These are phyloP conservation scores for Neurospora sp. DNA, from an alignment of 2,329 filamentous ascomycete species.

Conservation along the genomic window DNA sequence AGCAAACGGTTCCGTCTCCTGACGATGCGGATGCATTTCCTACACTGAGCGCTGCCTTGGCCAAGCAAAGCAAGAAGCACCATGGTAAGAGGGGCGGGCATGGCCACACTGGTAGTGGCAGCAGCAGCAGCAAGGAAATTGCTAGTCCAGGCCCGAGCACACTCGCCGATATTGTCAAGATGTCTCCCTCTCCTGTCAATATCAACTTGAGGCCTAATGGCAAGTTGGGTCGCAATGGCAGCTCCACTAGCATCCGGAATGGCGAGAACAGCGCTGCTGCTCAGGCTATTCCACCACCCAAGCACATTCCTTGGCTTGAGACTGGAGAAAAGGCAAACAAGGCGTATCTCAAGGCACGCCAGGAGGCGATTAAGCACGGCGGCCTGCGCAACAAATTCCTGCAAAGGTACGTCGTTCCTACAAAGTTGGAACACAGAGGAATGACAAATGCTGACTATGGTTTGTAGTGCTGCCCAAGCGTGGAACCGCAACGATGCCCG, in stretches of 20 bases:
- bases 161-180: slow-evolving; percentile 87
- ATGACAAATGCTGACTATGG: slow-evolving; percentile 8
- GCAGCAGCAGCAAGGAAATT: not conserved
- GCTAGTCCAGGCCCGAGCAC: slow-evolving; percentile 48
- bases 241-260: slow-evolving; percentile 51
- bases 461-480: slow-evolving; percentile 75
- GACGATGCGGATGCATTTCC: slow-evolving; percentile 96
- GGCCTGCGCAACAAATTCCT: slow-evolving; percentile 94
- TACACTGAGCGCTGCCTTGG: slow-evolving; percentile 65
- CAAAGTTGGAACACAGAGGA: too few relatives aligned
- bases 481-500: slow-evolving; percentile 98
- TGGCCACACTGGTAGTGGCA: slow-evolving; percentile 38
- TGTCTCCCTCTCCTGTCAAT: slow-evolving; percentile 78
- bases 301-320: slow-evolving; percentile 93
- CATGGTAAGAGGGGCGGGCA: slow-evolving; percentile 86
- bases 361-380: slow-evolving; percentile 95
- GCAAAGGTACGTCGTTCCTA: slow-evolving; percentile 57
- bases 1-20: slow-evolving; percentile 63
- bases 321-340: slow-evolving; percentile 87
- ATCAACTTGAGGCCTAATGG: slow-evolving; percentile 46
- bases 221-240: slow-evolving; percentile 54
- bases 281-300: slow-evolving; percentile 75
- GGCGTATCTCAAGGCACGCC: slow-evolving; percentile 86
- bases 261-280: slow-evolving; percentile 74
- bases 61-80: slow-evolving; percentile 79